phyloP scores from a whole-genome alignment of 805 yeast species.

The Spathaspora hagerdaliae region DNA sequence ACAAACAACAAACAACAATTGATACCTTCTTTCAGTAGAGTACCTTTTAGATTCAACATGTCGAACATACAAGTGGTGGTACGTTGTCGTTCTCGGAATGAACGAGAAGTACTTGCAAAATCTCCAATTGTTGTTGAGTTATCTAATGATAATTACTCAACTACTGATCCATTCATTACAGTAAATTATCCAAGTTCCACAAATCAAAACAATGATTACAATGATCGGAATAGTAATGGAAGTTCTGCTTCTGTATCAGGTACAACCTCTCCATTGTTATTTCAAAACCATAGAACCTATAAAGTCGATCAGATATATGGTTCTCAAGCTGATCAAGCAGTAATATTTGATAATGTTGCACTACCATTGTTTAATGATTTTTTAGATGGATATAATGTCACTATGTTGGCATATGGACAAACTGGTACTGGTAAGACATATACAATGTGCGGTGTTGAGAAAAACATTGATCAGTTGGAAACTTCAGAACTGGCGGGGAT shows the following conservation, averaged over 20 bases:
- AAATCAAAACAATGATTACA: slow-evolving; percentile 1
- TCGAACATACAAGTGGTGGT: slow-evolving; percentile 50
- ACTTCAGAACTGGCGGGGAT: slow-evolving; percentile 46
- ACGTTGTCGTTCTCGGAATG: slow-evolving; percentile 50
- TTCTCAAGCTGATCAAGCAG: slow-evolving; percentile 69
- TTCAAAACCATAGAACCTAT: slow-evolving; percentile 47
- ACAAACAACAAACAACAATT: not conserved
- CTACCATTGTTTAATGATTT: slow-evolving; percentile 70
- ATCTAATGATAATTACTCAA: slow-evolving; percentile 31
- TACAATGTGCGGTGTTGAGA: slow-evolving; percentile 55
- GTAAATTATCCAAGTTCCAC: slow-evolving; percentile 8
- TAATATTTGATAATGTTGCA: slow-evolving; percentile 65
- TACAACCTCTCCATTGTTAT: slow-evolving; percentile 32
- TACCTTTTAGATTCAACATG: slow-evolving; percentile 17
- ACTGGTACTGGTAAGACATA: slow-evolving; percentile 89
- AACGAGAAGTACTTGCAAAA: slow-evolving; percentile 39
- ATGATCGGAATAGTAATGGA: not conserved
- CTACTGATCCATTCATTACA: slow-evolving; percentile 17
- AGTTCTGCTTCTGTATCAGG: not conserved
- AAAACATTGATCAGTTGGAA: not conserved
- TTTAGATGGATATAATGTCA: slow-evolving; percentile 59
- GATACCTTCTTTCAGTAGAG: not conserved
- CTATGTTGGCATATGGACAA: slow-evolving; percentile 76
- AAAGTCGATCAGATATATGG: slow-evolving; percentile 81
- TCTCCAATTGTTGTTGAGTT: slow-evolving; percentile 47